Base-by-base conservation (phyloP, 805 yeast genomes). In the Starmerella bombicola region DNA sequence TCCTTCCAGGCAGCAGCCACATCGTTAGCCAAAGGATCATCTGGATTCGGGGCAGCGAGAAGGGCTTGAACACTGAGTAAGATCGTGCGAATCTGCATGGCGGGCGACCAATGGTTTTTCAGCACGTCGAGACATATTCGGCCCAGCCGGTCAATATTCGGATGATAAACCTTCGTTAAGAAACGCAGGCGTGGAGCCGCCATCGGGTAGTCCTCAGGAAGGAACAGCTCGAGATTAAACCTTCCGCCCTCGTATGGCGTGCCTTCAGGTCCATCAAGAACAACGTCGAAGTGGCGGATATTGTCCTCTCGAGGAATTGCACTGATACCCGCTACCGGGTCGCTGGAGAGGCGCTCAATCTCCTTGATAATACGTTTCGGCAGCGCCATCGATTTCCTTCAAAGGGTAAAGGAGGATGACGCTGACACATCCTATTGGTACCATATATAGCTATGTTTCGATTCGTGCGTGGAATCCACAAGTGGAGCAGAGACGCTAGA, bases 171-270 rank as follows among this genome's bases (percentile, higher is more conserved):
- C 60, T 78, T 83, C 23, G 98, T 91, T 48, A 91, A 64, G 54
- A 91, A 91, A 43, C 98, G 71, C 40, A 91, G 93, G 58, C 85
- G 86, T 38, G 98, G 98, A 0, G 98, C 94, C 55, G 83, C 84
- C 96, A 88, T 80, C 10, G 98, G 98, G 60, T 91, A 91, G 57
- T 91, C 98, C 56, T 91, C 96, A 2, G 98, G 97, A 48, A 91
- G 63, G 57, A 71, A 91, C 48, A 91, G 66, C 60, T 91, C 98
- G 44, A 91, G 66, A 50, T 79, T 69, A 65, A 91, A 91, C 3
- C 65, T 55, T 22, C 82, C 82, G 30, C 68, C 67, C 56, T 88
- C 95, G 57, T 88, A 91, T 1, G 98, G 97, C 1, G 94, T 81
- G 39, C 80, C 78, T 23, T 71, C 67, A 8, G 98, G 98, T 0